A percentile compares a stretch with the other conserved stretches of the same genome.
Conservation (phyloP, 768 basidiomycete genomes). For the Amanita thiersii region DNA sequence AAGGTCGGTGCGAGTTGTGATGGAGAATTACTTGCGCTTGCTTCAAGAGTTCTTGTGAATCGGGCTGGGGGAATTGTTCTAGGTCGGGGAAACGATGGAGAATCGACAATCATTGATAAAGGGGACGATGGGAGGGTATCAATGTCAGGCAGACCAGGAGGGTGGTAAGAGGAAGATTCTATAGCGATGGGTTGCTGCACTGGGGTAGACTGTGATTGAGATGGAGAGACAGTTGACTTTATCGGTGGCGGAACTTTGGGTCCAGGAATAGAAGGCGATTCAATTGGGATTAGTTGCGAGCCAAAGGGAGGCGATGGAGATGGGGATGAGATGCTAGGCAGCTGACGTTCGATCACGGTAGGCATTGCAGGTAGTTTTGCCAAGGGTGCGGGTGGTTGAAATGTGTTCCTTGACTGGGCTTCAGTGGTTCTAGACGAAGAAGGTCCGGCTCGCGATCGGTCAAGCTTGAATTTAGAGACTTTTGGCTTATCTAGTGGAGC, state of each 20-base stretch:
- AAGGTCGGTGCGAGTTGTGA: background rate
- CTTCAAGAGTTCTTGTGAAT: slow-evolving; percentile 3
- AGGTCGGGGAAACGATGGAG: slow-evolving; percentile 27
- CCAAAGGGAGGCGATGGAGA: too few species aligned
- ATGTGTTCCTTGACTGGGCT: slow-evolving; percentile 3
- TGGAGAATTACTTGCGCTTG: background rate
- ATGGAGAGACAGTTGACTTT: background rate
- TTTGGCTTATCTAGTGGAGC: slow-evolving; percentile 28
- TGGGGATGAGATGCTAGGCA: background rate
- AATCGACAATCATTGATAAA: slow-evolving; percentile 10
- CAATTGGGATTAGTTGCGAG: too few species aligned
- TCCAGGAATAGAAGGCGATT: background rate
- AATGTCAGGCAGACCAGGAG: background rate
- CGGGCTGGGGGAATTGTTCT: background rate
- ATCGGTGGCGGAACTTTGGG: background rate
- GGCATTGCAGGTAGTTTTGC: slow-evolving; percentile 6
- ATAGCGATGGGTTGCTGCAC: background rate
- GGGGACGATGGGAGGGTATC: slow-evolving; percentile 11
- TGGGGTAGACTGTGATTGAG: background rate
- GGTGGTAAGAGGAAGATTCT: background rate
- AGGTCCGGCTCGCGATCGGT: slow-evolving; percentile 24
- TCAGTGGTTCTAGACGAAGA: slow-evolving; percentile 4
- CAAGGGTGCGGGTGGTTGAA: background rate
- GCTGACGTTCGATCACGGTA: slow-evolving; percentile 12
- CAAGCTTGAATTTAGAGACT: slow-evolving; percentile 43